Conservation (phyloP, 179 eudicot genomes). For the Beta corolliflora region DNA sequence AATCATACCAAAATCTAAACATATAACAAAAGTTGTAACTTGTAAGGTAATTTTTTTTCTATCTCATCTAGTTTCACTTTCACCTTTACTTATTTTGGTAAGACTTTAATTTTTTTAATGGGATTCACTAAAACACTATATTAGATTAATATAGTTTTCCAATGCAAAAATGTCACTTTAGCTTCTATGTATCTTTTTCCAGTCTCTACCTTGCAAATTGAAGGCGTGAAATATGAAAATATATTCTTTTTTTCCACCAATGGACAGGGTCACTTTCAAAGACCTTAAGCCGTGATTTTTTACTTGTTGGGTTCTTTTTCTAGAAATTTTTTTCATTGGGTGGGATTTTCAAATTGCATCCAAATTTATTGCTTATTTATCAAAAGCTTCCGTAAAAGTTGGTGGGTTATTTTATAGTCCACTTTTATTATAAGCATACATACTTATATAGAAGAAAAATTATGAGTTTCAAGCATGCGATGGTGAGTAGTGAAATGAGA, state of each 20-base stretch:
- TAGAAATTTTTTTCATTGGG: too few relatives aligned
- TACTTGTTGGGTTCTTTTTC: background rate
- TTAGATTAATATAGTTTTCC: background rate
- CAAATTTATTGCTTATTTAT: background rate
- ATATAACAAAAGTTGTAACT: too few relatives aligned
- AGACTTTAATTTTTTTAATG: too few relatives aligned
- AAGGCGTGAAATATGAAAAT: slow-evolving; percentile 7
- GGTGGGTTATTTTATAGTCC: background rate
- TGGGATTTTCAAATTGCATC: background rate
- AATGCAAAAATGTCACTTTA: background rate
- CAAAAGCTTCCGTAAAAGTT: background rate
- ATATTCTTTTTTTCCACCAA: background rate
- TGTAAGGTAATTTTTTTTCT: too few relatives aligned
- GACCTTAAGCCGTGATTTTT: background rate
- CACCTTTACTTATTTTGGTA: too few relatives aligned
- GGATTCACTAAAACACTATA: too few relatives aligned
- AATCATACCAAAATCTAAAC: too few relatives aligned
- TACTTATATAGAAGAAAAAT: background rate
- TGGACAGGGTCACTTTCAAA: background rate
- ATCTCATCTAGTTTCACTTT: too few relatives aligned
- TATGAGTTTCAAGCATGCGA: background rate
- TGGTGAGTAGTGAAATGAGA: background rate
- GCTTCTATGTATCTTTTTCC: background rate
- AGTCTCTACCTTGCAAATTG: background rate
- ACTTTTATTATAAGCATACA: background rate